Evolutionary conservation across 768 basidiomycete genomes (phyloP).

Genomic region (Suillus cothurnatus): DNA sequence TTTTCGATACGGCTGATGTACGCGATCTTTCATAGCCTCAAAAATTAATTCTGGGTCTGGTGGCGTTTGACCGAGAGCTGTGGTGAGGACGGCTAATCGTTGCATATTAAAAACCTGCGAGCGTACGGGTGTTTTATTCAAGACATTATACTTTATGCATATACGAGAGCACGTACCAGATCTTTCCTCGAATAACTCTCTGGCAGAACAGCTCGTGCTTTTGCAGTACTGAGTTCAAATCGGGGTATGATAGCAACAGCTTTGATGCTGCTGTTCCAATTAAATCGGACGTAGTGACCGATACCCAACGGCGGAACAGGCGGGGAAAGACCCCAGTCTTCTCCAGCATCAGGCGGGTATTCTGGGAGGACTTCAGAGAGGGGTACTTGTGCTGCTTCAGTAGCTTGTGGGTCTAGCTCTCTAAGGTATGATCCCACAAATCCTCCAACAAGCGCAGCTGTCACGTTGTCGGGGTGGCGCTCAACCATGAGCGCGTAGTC

Average conservation of each 20-base stretch:
- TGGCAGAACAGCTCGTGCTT: constrained; percentile 89
- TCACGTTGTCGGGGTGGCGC: constrained; percentile 98
- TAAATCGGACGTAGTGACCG: constrained; percentile 91
- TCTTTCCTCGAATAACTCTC: constrained; percentile 84
- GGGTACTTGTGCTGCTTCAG: constrained; percentile 85
- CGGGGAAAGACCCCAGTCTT: constrained; percentile 88
- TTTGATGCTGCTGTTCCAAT: constrained; percentile 82
- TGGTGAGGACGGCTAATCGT: constrained; percentile 93
- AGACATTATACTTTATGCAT: background rate
- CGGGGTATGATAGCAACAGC: constrained; percentile 93
- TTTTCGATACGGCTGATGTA: constrained; percentile 97
- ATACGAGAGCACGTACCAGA: constrained; percentile 58
- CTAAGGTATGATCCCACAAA: constrained; percentile 96
- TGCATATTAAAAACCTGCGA: constrained; percentile 97
- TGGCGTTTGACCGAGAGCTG: constrained; percentile 86
- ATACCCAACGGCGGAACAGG: constrained; percentile 88
- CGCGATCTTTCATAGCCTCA: constrained; percentile 98
- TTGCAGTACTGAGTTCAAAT: constrained; percentile 96
- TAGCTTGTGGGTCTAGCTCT: constrained; percentile 82
- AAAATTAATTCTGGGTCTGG: constrained; percentile 97
- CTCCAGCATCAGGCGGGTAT: constrained; percentile 90
- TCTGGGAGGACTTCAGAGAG: constrained; percentile 96
- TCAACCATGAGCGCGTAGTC: constrained; percentile 99
- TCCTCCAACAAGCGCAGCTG: constrained; percentile 94
- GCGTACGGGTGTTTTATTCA: background rate